Evolutionary conservation across 768 basidiomycete species (phyloP).

Genomic region (Lanmaoa pseudosensibilis): DNA sequence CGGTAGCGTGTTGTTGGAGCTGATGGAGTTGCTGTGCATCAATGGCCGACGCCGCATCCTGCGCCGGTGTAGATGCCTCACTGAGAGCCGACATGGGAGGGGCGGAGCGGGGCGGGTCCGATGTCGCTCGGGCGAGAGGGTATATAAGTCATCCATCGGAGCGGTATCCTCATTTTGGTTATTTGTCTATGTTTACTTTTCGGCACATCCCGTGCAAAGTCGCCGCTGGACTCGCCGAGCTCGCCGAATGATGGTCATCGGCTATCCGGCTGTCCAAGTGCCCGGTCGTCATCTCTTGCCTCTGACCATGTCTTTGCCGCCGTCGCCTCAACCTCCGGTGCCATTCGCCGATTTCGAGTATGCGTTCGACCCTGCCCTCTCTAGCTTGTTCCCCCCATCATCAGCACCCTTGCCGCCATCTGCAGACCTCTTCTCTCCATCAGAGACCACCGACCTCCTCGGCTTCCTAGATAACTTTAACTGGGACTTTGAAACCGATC

Average conservation of each 20-base stretch:
- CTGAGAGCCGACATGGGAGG: constrained; percentile 74
- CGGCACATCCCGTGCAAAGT: constrained; percentile 18
- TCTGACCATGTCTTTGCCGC: constrained; percentile 29
- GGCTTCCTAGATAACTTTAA: constrained; percentile 82
- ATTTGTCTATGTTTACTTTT: constrained; percentile 30
- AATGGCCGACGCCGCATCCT: constrained; percentile 58
- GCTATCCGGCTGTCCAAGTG: constrained; percentile 16
- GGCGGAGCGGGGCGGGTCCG: constrained; percentile 41
- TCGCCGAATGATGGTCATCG: constrained; percentile 15
- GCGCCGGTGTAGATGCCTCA: constrained; percentile 67
- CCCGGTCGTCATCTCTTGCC: constrained; percentile 14
- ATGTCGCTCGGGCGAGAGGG: constrained; percentile 25
- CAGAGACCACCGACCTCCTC: constrained; percentile 76
- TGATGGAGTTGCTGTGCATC: constrained; percentile 56
- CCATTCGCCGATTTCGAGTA: constrained; percentile 72
- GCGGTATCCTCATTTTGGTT: constrained; percentile 27
- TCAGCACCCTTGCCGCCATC: constrained; percentile 66
- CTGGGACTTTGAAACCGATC: constrained; percentile 59
- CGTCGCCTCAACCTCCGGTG: constrained; percentile 47
- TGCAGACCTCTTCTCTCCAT: constrained; percentile 73
- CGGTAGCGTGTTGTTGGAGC: constrained; percentile 36
- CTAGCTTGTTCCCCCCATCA: constrained; percentile 55
- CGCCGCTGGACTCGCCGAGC: constrained; percentile 7
- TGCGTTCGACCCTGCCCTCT: constrained; percentile 62
- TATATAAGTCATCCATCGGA: constrained; percentile 32